Conservation (phyloP, 2,329 filamentous ascomycete species). For the Hypomyces rosellus region DNA sequence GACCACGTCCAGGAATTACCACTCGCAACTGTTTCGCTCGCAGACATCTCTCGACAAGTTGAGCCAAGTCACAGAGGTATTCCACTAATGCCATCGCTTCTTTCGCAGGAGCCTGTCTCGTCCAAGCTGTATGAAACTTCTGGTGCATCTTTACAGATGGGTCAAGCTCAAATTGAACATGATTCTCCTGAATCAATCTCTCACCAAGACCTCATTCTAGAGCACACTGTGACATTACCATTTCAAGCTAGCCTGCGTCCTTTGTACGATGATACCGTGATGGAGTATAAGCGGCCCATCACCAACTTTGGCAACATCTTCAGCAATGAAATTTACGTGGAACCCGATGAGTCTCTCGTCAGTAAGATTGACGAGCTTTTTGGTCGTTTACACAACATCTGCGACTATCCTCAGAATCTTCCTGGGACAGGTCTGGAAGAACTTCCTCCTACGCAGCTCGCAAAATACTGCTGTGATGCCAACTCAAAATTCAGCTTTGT, state of each 20-base stretch:
- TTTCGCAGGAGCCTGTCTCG: conserved; percentile 14
- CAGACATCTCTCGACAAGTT: conserved; percentile 29
- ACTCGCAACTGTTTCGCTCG: conserved; percentile 31
- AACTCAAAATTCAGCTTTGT: conserved; percentile 57
- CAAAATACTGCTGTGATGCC: conserved; percentile 48
- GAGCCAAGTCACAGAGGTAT: conserved; percentile 18
- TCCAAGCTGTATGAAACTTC: conserved; percentile 17
- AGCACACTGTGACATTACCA: conserved; percentile 51
- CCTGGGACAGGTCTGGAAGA: conserved; percentile 35
- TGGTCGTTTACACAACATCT: conserved; percentile 44
- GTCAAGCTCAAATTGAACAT: conserved; percentile 18
- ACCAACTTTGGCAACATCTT: conserved; percentile 40
- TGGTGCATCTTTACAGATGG: conserved; percentile 21
- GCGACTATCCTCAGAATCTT: conserved; percentile 50
- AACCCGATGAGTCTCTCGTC: conserved; percentile 35
- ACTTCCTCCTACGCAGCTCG: conserved; percentile 35
- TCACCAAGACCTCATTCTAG: conserved; percentile 16
- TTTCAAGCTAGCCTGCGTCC: conserved; percentile 47
- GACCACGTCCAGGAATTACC: conserved; percentile 14
- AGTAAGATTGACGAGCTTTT: conserved; percentile 47
- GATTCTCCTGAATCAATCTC: conserved; percentile 14
- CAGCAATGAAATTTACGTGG: conserved; percentile 29
- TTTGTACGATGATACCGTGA: conserved; percentile 45
- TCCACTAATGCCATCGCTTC: conserved; percentile 17
- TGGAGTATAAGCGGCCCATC: conserved; percentile 37